Base-by-base conservation (phyloP, 768 basidiomycete species). In the Aureoboletus auriporus region DNA sequence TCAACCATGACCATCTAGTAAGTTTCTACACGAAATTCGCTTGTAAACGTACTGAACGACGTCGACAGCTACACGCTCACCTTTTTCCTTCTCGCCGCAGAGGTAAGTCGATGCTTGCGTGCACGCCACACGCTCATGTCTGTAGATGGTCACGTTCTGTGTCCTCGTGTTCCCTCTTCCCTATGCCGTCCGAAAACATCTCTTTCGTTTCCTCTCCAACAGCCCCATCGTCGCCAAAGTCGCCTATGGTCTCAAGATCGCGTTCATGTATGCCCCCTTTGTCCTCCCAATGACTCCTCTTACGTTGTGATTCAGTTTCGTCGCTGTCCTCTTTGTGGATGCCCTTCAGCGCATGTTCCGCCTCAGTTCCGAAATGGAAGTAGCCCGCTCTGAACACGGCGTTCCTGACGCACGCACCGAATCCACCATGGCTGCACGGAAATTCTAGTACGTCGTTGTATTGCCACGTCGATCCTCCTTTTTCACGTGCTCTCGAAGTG, bases 291-390 rank as follows among this genome's bases (percentile, higher is more conserved):
- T 54, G 28, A 29, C 16, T n/a, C 29, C 30, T 14, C 20, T 46
- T 39, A 31, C 40, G 11, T 29, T 13, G 20, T 46, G 8, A 6
- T n/a, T 1, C 44, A 85, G 89, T 53, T 93, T 94, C 60, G 82
- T 96, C 2, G 89, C 73, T 1, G 78, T 97, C 4, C 76, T 98
- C 39, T 97, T 96, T 63, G 75, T 83, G 12, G 95, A 98, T 58
- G 93, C 95, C 27, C 73, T 96, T 30, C 93, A 96, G 68, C 83
- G 94, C 52, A 93, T 97, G 89, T 82, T 86, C 72, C 82, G 86
- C 39, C 77, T 90, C 16, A 79, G 79, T 9, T 79, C 85, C 4
- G 89, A 93, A 63, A 63, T 77, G 0, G 86, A 92, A 31, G 58
- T 78, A 16, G 83, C 86, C 11, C 90, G 85, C 59, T 62, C 72